Base-by-base conservation (phyloP, 2,329 filamentous ascomycete species). In the Laburnicola sp. region DNA sequence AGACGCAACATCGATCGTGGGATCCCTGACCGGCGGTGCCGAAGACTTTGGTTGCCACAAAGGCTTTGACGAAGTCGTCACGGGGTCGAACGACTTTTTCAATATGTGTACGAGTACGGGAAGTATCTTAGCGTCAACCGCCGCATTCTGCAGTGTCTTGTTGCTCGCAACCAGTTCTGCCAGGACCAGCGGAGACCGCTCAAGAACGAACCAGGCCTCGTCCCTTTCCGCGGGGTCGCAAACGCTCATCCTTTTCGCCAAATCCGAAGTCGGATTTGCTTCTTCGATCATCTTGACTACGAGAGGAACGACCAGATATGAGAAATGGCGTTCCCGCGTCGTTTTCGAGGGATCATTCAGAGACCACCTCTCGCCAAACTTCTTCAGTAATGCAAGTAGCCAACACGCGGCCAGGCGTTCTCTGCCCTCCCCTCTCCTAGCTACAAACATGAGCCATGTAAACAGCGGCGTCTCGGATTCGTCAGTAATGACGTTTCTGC, bases 141-240 rank as follows among this genome's bases (percentile, higher is more conserved):
- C 91, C 32, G 90, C 86, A 62, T 86, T 88, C 72, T 97, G 93
- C 46, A 97, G 79, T 51, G 83, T 81, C 53, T 88, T 84, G 68
- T 86, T 91, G 64, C 94, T 89, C 25, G 85, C 84, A 16, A 96
- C 85, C 34, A 97, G 78, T 39, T 86, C 84, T 11, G 91, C 89
- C 48, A 97, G 78, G 8, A 95, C 82, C 1, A 84, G 81, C 6
- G 92, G 89, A 2, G 88, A 85, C 55, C 84, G 83, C 48, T 71
- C 66, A n/a, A 71, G 53, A 9, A 71, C 48, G 23, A 62, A 60
- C 26, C 62, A 61, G 51, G 61, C 46, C 44, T 72, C 66, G 8
- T 69, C 64, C 40, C 55, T 64, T 36, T 81, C 71, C 49, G 84
- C 82, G 34, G 82, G 78, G 11, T 79, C 61, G 3, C 59, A 41